phyloP scores from a whole-genome alignment of 352 stramenopile genomes.

The Thalassiosira pacifica region DNA sequence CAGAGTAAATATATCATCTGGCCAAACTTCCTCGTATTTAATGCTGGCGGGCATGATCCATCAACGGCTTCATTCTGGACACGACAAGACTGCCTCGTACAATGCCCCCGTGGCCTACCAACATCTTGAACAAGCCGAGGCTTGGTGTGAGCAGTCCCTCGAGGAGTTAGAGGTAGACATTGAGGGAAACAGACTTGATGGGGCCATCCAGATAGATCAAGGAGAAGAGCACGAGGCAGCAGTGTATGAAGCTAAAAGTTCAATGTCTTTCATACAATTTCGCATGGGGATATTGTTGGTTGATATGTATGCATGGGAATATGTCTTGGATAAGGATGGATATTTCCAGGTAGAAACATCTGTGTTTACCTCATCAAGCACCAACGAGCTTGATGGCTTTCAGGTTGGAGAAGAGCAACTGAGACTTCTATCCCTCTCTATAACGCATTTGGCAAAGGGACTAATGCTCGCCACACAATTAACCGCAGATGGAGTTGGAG shows the following conservation, averaged over 20 bases:
- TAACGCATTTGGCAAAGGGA: neutral
- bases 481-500: neutral
- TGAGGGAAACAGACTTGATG: too few species aligned
- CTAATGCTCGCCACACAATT: conserved; percentile 1
- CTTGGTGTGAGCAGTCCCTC: conserved; percentile 27
- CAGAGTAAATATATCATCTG: conserved; percentile 7
- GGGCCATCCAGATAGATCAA: too few species aligned
- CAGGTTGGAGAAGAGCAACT: too few species aligned
- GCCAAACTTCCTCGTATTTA: neutral
- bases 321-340: conserved; percentile 20
- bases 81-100: too few species aligned
- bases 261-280: conserved; percentile 13
- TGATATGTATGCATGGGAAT: conserved; percentile 33
- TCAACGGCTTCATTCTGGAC: too few species aligned
- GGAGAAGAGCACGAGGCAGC: conserved; percentile 1
- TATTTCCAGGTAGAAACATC: conserved; percentile 22
- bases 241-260: neutral
- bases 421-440: too few species aligned
- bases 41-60: conserved; percentile 9
- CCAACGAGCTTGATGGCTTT: too few species aligned
- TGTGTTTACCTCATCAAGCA: neutral
- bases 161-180: neutral
- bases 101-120: too few species aligned
- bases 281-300: conserved; percentile 35
- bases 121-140: too few species aligned